Base-by-base conservation (phyloP, 2,329 filamentous ascomycete species). In the Pseudodiploospora longispora region DNA sequence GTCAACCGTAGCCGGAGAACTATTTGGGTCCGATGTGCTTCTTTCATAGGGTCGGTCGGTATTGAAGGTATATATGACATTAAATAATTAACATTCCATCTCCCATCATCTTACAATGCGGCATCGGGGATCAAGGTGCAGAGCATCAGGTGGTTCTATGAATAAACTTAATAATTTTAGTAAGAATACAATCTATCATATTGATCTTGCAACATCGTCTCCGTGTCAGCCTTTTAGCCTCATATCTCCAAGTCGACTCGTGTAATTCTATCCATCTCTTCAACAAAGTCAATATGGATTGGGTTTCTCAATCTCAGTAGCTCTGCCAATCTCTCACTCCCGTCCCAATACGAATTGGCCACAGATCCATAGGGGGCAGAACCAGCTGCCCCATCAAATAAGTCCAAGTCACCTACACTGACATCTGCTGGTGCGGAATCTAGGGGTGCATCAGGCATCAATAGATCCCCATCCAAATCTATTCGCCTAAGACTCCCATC, bases 211-310 rank as follows among this genome's bases (percentile, higher is more conserved):
- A 27, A 29, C 10, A 7, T 29, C 6, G 36, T 28, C 27, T 38
- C 36, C 36, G 12, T 28, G 30, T 38, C 3, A 6, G 12, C 10
- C 36, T 27, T 27, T 2, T 27, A 12, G n/a, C 10, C 36, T n/a
- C 10, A 37, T 10, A 6, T 27, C n/a, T 67, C 64, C 51, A 68
- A 53, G 45, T 68, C 61, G 39, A 70, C 55, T 49, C 63, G 59
- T 30, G 60, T 56, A 43, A 67, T 59, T 8, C 61, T 62, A n/a
- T 53, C 58, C 27, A 62, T 42, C 41, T 65, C 59, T 47, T 64
- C 63, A 10, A 65, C 58, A 35, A 65, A 44, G 47, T 62, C 60
- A 41, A 57, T 47, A 33, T 51, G 55, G 29, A 58, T 44, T 10
- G 48, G 56, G 29, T 54, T 52, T 33, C 50, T 56, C 48, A 50